A percentile compares a stretch with the other conserved stretches of the same genome.
Evolutionary conservation across 2,329 filamentous ascomycete species (phyloP).

Genomic region (Colletotrichum falcatum): DNA sequence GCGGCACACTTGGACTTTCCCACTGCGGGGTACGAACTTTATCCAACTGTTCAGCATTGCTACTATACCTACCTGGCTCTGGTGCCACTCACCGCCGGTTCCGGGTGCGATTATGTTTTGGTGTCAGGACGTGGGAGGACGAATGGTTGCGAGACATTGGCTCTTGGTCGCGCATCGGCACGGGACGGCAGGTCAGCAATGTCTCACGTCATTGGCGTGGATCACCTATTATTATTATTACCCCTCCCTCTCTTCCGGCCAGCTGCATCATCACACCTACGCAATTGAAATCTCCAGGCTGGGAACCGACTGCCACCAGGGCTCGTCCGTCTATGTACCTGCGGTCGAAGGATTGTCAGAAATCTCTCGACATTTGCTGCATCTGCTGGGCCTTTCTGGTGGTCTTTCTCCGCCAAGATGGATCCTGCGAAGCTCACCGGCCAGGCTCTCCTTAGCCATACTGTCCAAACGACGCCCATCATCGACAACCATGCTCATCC

Average conservation of each 20-base stretch:
- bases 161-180: neutral
- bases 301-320: neutral
- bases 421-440: conserved; percentile 42
- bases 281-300: conserved; percentile 4
- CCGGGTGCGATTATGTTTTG: neutral
- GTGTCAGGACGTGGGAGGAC: neutral
- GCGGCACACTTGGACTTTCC: neutral
- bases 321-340: conserved; percentile 15
- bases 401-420: conserved; percentile 37
- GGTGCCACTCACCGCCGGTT: neutral
- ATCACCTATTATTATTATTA: too few species aligned
- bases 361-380: neutral
- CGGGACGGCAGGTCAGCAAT: conserved; percentile 12
- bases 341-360: conserved; percentile 26
- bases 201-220: conserved; percentile 33
- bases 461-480: conserved; percentile 69
- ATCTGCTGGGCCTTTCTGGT: conserved; percentile 15
- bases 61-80: neutral
- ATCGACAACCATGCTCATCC: conserved; percentile 82
- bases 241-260: conserved; percentile 16
- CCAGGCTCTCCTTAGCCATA: conserved; percentile 47
- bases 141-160: conserved; percentile 25
- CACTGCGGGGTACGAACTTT: conserved; percentile 13
- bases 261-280: conserved; percentile 23
- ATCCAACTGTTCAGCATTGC: neutral